These are phyloP conservation scores for Tylopilus subfusipes DNA, from an alignment of 768 basidiomycete genomes.

Conservation along the genomic window DNA sequence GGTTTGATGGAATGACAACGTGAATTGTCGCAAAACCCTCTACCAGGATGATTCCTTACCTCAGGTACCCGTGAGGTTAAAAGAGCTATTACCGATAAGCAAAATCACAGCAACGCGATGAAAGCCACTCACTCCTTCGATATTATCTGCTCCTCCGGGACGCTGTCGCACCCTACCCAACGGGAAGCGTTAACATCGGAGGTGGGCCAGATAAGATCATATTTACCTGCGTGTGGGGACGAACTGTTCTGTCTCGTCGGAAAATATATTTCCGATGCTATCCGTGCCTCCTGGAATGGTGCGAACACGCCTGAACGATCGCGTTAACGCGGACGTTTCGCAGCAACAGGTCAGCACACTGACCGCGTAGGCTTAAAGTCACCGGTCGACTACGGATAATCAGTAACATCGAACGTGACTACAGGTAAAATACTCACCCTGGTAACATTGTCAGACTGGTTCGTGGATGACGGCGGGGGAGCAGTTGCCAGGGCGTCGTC, in stretches of 20 bases:
- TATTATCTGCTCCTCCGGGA: conserved; percentile 65
- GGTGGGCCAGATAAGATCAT: neutral
- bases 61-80: conserved; percentile 3
- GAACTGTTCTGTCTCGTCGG: conserved; percentile 43
- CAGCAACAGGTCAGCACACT: conserved; percentile 15
- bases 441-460: neutral
- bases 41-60: neutral
- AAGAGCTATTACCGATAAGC: conserved; percentile 28
- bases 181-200: neutral
- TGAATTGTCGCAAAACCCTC: neutral
- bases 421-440: neutral
- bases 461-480: conserved; percentile 36
- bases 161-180: conserved; percentile 56
- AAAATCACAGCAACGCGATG: neutral
- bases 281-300: conserved; percentile 29
- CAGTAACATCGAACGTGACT: neutral
- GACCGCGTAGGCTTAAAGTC: conserved; percentile 49
- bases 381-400: neutral
- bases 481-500: conserved; percentile 60
- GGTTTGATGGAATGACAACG: neutral
- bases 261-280: conserved; percentile 42
- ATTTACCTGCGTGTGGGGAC: conserved; percentile 66
- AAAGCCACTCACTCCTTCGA: conserved; percentile 36
- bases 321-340: neutral
- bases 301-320: conserved; percentile 32